Conservation (phyloP, 495 filamentous ascomycete species). For the Tetracladium setigerum region DNA sequence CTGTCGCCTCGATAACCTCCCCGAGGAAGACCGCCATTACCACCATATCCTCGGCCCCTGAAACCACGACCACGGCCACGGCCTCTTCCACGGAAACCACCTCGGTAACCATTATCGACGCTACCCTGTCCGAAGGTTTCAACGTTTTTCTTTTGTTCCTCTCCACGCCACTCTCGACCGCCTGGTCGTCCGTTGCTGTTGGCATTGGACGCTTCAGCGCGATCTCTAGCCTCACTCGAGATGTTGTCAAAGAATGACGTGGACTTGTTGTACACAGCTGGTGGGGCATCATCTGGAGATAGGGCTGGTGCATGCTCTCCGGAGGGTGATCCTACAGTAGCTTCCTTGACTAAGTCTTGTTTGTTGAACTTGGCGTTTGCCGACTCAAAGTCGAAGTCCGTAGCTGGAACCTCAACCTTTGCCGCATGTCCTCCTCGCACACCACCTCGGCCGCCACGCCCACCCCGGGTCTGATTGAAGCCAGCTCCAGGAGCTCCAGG, state of each 20-base stretch:
- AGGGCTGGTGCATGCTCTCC: conserved; percentile 43
- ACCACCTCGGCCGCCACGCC: conserved; percentile 42
- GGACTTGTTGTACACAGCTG: conserved; percentile 69
- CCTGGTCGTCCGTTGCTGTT: conserved; percentile 54
- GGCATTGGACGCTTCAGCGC: conserved; percentile 64
- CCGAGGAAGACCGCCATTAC: conserved; percentile 20
- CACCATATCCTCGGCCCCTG: conserved; percentile 39
- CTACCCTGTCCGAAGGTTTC: conserved; percentile 99
- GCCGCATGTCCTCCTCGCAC: conserved; percentile 40
- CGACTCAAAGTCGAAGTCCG: conserved; percentile 88
- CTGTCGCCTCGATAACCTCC: conserved; percentile 18
- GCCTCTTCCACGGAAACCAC: conserved; percentile 61
- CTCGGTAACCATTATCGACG: conserved; percentile 77
- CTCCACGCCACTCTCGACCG: conserved; percentile 85
- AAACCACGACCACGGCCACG: conserved; percentile 56
- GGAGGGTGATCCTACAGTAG: conserved; percentile 71
- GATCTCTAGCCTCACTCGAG: conserved; percentile 82
- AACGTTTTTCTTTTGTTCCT: conserved; percentile 91
- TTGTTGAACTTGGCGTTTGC: conserved; percentile 99
- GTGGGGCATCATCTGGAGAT: conserved; percentile 28
- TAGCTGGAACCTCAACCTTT: conserved; percentile 79
- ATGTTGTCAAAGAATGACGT: conserved; percentile 97
- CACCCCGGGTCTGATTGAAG: conserved; percentile 50
- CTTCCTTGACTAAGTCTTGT: conserved; percentile 87
- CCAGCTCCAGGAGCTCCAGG: conserved; percentile 34